Evolutionary conservation across 805 yeast genomes (phyloP).

Genomic region (Metahyphopichia silvanorum): DNA sequence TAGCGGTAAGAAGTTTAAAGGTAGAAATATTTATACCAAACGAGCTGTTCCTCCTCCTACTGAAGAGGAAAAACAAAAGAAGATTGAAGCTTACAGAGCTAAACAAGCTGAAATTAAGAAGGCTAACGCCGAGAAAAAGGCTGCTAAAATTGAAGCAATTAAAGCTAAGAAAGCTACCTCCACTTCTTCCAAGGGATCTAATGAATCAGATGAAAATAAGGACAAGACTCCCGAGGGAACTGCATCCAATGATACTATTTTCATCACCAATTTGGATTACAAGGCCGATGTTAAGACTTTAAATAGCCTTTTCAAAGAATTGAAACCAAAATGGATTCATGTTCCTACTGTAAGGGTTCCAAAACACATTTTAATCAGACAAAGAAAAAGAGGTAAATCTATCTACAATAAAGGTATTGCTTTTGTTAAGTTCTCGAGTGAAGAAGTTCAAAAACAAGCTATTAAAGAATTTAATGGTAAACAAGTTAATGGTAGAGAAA

Average conservation of each 20-base stretch:
- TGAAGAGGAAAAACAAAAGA: constrained; percentile 40
- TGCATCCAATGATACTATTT: constrained; percentile 57
- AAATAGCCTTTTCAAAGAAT: constrained; percentile 42
- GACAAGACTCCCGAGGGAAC: constrained; percentile 42
- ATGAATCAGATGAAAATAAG: constrained; percentile 5
- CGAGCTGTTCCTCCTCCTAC: constrained; percentile 52
- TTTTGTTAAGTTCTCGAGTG: constrained; percentile 56
- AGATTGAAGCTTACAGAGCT: constrained; percentile 30
- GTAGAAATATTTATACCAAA: constrained; percentile 48
- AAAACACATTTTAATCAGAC: constrained; percentile 36
- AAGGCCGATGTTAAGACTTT: constrained; percentile 46
- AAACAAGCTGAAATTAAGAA: constrained; percentile 18
- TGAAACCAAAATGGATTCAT: constrained; percentile 54
- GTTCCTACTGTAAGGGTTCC: constrained; percentile 55
- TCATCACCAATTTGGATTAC: constrained; percentile 58
- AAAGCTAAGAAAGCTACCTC: constrained; percentile 3
- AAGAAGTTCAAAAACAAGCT: constrained; percentile 68
- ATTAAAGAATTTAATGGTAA: constrained; percentile 66
- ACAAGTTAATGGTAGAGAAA: constrained; percentile 59
- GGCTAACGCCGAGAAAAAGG: constrained; percentile 15
- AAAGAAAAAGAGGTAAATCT: constrained; percentile 43
- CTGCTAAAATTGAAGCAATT: constrained; percentile 13
- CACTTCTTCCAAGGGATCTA: constrained; percentile 4
- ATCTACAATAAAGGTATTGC: constrained; percentile 63
- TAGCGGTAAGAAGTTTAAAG: constrained; percentile 43